Percentiles rank a stretch among this genome's conserved stretches.
phyloP scores from a whole-genome alignment of 2,329 filamentous ascomycete genomes.

The Triangularia verruculosa region DNA sequence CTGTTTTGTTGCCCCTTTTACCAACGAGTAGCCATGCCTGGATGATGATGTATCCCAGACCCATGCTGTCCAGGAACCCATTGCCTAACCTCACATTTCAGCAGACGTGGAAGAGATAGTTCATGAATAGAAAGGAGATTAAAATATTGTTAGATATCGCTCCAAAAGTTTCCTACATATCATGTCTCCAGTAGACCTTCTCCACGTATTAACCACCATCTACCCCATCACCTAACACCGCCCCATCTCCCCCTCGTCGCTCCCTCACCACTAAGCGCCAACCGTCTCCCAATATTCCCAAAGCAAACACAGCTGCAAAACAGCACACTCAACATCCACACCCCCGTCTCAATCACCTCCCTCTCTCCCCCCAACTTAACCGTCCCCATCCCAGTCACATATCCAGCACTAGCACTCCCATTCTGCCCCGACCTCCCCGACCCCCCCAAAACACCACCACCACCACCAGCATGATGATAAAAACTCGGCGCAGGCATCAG shows the following conservation, averaged over 20 bases:
- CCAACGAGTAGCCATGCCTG: background rate
- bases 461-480: background rate
- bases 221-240: background rate
- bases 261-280: conserved; percentile 55
- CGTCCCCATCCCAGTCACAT: background rate
- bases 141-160: background rate
- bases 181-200: background rate
- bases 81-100: background rate
- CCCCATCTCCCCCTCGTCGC: background rate
- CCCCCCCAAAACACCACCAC: background rate
- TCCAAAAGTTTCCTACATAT: background rate
- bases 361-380: conserved; percentile 28
- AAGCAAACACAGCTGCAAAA: conserved; percentile 96
- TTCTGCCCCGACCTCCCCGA: background rate
- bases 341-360: conserved; percentile 67
- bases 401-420: background rate
- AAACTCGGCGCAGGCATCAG: conserved; percentile 63
- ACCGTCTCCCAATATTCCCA: conserved; percentile 84
- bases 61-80: too few species aligned
- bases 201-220: background rate
- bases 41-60: too few species aligned
- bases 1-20: background rate
- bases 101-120: background rate
- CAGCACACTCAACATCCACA: conserved; percentile 89
- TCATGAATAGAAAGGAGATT: background rate